Evolutionary conservation across 768 basidiomycete species (phyloP), one percentile per base, ranked within the genome.

Genomic region (Kwoniella heveanensis): DNA sequence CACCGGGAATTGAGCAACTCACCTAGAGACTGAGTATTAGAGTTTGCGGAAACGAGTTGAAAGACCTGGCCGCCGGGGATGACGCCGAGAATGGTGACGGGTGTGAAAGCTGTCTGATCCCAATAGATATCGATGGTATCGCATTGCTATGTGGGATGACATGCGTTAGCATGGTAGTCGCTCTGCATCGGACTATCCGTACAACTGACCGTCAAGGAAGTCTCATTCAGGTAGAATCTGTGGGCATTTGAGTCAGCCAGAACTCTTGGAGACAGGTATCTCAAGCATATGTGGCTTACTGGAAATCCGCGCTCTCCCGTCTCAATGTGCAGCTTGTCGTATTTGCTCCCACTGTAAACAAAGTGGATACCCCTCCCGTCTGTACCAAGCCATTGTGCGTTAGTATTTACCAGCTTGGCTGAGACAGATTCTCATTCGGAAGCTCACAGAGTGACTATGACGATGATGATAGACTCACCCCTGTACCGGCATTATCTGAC

Each of bases 41-140:
- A 82, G 36, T 57, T 57, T 1, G 48, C 25, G 15, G 85, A 82
- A 8, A 76, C 60, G 13, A 89, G 66, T 21, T 82, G 62, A 58
- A 88, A 82, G 0, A 81, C 71, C 44, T 83, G 80, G 12, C 90
- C 89, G 22, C 83, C 84, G 32, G 89, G 89, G 58, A 91, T 85
- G 29, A 87, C 77, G 24, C 83, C 88, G 85, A 88, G 60, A 36
- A 54, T 68, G 19, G 55, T 63, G 37, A 66, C 74, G 15, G 74
- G 72, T 8, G 54, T 26, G 36, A 60, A 47, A 26, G 74, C 74
- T 1, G 68, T 62, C 13, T 49, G n/a, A 46, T 76, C 74, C 74
- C 74, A 76, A 53, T 71, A 73, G 12, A 76, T 65, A 47, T 71
- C 57, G 26, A 76, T 56, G 7, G 63, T 56, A 19, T 55, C 50